Evolutionary conservation across 768 basidiomycete genomes (phyloP), one percentile per base, ranked within the genome.

Genomic region (Pulveroboletus ravenelii): DNA sequence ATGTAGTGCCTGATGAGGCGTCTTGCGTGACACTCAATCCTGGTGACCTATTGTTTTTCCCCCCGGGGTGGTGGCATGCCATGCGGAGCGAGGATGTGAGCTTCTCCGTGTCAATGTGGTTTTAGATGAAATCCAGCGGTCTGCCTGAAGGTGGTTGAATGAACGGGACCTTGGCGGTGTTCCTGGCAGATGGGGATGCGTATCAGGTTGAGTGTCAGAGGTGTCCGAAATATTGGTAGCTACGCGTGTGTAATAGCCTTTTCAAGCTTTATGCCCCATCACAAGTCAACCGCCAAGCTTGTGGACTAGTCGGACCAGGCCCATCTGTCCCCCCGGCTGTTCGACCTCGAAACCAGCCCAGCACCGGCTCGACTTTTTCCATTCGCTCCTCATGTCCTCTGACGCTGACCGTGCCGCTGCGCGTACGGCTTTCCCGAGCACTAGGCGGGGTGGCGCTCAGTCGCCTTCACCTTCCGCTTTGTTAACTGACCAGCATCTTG

Each of bases 21-120:
- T 74, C 78, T 68, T 74, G 74, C 42, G 78, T 78, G 30, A 81
- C 81, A 1, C 73, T 98, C 2, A 71, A 76, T 47, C 84, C 93
- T 1, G 95, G 94, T 0, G 95, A 98, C 68, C 50, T 94, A 39
- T 71, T 98, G 40, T 87, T 89, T 63, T 85, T 97, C 57, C 95
- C 95, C 17, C 87, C 89, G 5, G 84, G 89, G 27, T 95, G 92
- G 92, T 95, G 92, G 92, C 92, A 95, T 67, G 87, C 85, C 15
- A 89, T 92, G 87, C 80, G 84, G 55, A 85, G 83, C 66, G 89
- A 90, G 70, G 78, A 79, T 20, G 81, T 75, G 35, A 92, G 90
- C 70, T 85, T 90, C 64, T 93, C 91, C 38, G 77, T 93, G 41
- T 94, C 93, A 30, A 86, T 92, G 78, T 93, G 91, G 90, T 94